phyloP scores from a whole-genome alignment of 495 filamentous ascomycete species.

The Parathielavia hyrcaniae region DNA sequence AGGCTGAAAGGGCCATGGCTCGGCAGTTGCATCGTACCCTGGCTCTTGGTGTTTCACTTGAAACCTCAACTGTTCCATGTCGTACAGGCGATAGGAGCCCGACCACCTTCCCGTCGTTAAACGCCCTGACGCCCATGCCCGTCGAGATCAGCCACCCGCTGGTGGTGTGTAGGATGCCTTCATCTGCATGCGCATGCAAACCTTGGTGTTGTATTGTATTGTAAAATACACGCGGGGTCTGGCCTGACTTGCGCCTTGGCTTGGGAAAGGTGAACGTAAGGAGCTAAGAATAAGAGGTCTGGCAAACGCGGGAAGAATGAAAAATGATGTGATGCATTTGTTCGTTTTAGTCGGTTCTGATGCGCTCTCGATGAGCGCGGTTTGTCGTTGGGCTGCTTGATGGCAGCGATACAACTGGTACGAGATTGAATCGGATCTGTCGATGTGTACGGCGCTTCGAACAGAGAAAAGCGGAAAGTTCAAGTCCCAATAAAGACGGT shows the following conservation, averaged over 20 bases:
- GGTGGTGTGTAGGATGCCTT: neutral
- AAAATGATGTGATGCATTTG: neutral
- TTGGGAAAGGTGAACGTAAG: neutral
- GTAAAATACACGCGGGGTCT: neutral
- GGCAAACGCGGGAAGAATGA: neutral
- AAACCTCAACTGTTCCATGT: slow-evolving; percentile 34
- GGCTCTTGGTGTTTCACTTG: slow-evolving; percentile 35
- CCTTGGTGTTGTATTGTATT: too few species aligned
- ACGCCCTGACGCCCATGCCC: neutral
- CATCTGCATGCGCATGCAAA: neutral
- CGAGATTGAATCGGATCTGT: too few species aligned
- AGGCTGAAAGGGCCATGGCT: slow-evolving; percentile 31
- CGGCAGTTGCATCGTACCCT: slow-evolving; percentile 22
- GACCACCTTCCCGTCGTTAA: neutral
- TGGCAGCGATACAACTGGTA: neutral
- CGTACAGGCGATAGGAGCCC: too few species aligned
- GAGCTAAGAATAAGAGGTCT: neutral
- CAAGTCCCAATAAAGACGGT: too few species aligned
- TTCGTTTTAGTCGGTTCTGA: neutral
- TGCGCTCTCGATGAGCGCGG: neutral
- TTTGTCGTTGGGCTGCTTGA: neutral
- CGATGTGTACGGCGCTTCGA: too few species aligned
- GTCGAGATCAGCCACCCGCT: too few species aligned
- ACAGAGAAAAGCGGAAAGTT: too few species aligned
- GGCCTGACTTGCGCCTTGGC: neutral